Conservation (phyloP, 148 eudicot species). For the Drosera capensis region DNA sequence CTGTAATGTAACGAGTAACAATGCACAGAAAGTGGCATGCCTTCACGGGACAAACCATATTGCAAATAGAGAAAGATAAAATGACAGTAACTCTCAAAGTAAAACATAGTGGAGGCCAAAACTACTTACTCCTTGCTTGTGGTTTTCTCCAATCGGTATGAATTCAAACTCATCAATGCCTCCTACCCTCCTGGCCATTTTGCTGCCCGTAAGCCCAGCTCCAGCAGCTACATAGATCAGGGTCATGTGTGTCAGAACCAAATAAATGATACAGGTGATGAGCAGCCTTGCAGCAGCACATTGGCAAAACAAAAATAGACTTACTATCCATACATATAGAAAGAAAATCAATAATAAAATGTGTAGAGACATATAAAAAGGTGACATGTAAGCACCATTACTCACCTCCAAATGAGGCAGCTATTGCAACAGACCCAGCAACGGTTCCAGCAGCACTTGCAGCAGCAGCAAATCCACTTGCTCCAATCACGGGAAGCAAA, state of each 20-base stretch:
- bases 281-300: too few relatives aligned
- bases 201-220: constrained; percentile 90
- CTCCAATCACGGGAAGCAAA: constrained; percentile 79
- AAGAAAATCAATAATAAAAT: background rate
- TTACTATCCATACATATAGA: background rate
- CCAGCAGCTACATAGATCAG: constrained; percentile 60
- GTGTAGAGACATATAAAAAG: too few relatives aligned
- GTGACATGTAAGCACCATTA: background rate
- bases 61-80: constrained; percentile 2
- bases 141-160: constrained; percentile 74
- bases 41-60: background rate
- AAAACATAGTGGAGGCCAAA: constrained; percentile 4
- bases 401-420: constrained; percentile 97
- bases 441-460: constrained; percentile 94
- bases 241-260: background rate
- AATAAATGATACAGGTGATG: too few relatives aligned
- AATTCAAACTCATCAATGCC: constrained; percentile 89
- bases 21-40: too few relatives aligned
- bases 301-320: too few relatives aligned
- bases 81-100: background rate
- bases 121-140: constrained; percentile 82
- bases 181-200: constrained; percentile 93
- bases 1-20: too few relatives aligned
- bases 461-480: constrained; percentile 93
- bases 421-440: constrained; percentile 97